These are phyloP conservation scores for Aspergillus nomiae DNA, from an alignment of 2,329 filamentous ascomycete genomes.

Conservation along the genomic window DNA sequence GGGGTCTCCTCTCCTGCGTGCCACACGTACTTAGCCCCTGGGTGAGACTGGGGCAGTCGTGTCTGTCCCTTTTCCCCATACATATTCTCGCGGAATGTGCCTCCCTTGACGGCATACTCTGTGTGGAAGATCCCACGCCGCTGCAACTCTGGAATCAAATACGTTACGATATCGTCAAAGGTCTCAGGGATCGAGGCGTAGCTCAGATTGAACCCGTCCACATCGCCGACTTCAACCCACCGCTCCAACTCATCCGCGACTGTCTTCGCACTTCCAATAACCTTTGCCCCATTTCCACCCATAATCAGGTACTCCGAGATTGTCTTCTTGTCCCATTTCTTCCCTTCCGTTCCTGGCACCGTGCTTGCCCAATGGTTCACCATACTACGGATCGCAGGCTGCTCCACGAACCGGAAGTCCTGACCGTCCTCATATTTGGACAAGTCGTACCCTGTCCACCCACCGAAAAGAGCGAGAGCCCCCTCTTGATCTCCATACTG, in stretches of 20 bases:
- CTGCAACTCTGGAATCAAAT: constrained; percentile 37
- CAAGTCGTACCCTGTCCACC: constrained; percentile 51
- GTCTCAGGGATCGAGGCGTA: constrained; percentile 38
- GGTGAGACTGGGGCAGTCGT: constrained; percentile 37
- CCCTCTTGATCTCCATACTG: constrained; percentile 50
- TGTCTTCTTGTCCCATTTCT: constrained; percentile 42
- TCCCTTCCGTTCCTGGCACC: constrained; percentile 42
- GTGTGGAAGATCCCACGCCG: constrained; percentile 41
- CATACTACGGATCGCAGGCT: constrained; percentile 47
- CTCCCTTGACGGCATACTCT: constrained; percentile 38
- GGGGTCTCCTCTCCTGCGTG: constrained; percentile 35
- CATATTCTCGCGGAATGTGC: constrained; percentile 43
- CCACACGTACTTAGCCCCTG: constrained; percentile 41
- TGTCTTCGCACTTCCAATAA: constrained; percentile 38
- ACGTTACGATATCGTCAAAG: constrained; percentile 38
- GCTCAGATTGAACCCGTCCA: constrained; percentile 40
- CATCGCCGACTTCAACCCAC: constrained; percentile 37
- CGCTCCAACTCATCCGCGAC: constrained; percentile 42
- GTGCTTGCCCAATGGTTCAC: constrained; percentile 49
- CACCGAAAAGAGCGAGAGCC: constrained; percentile 48
- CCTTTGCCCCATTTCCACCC: constrained; percentile 38
- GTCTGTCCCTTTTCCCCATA: constrained; percentile 34
- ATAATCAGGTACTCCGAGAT: constrained; percentile 39
- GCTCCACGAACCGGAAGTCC: constrained; percentile 47
- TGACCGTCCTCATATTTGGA: constrained; percentile 46